A percentile compares a stretch with the other conserved stretches of the same genome.
Conservation (phyloP, 1,284 basidiomycete species). For the Sanguinoderma infundibulare region DNA sequence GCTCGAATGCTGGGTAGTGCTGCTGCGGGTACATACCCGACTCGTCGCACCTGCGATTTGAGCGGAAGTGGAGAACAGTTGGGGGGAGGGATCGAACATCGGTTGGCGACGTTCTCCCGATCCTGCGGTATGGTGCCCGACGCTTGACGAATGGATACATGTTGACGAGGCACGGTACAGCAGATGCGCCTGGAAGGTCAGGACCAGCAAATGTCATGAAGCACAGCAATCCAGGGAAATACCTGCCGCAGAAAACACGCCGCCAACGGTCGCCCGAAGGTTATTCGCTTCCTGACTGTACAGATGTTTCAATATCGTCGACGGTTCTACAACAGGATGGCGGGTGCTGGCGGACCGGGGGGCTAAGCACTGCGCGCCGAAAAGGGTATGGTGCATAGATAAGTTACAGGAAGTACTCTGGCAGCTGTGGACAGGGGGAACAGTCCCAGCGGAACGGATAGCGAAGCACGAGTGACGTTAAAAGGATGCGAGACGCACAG, state of each 20-base stretch:
- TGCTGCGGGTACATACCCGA: background rate
- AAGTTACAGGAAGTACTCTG: conserved; percentile 71
- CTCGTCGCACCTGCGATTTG: background rate
- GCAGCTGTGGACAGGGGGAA: conserved; percentile 46
- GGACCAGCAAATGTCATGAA: background rate
- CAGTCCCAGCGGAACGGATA: background rate
- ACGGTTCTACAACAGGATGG: background rate
- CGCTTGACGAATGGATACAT: background rate
- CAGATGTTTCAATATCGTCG: conserved; percentile 2
- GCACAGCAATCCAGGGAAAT: background rate
- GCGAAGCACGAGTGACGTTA: background rate
- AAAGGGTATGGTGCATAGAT: conserved; percentile 23
- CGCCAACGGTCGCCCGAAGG: background rate
- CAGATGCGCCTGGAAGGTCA: background rate
- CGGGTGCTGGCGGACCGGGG: background rate
- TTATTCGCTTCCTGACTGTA: conserved; percentile 5
- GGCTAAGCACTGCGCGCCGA: conserved; percentile 10
- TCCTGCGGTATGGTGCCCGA: background rate
- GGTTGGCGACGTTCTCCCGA: background rate
- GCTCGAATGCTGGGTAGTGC: background rate
- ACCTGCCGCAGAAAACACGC: conserved; percentile 1
- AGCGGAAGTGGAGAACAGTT: background rate
- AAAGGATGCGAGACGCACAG: background rate
- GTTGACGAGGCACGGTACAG: background rate
- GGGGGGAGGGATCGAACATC: background rate